Evolutionary conservation across 192 early-diverging fungal species (phyloP).

Genomic region (Coemansia sp.): DNA sequence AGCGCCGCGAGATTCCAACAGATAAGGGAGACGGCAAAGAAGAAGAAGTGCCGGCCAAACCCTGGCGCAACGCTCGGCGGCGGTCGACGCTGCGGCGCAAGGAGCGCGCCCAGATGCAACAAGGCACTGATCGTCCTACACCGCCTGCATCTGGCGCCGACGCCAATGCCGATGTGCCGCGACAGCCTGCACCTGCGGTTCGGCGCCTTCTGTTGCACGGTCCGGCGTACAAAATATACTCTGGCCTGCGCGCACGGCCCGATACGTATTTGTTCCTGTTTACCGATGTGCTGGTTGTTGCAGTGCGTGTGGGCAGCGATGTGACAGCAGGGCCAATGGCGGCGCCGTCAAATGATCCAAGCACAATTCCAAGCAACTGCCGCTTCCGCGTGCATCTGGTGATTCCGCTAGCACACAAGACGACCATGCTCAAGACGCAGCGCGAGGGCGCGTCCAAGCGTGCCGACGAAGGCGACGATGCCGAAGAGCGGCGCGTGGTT

Average conservation of each 20-base stretch:
- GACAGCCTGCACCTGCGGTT: background rate
- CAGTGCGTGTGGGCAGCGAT: constrained; percentile 20
- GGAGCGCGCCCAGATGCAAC: constrained; percentile 11
- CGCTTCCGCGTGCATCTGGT: constrained; percentile 48
- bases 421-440: constrained; percentile 26
- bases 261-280: constrained; percentile 56
- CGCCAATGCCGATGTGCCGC: background rate
- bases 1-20: constrained; percentile 1
- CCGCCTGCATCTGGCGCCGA: background rate
- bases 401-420: constrained; percentile 31
- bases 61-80: constrained; percentile 45
- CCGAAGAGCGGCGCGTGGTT: constrained; percentile 41
- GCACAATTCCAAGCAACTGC: constrained; percentile 16
- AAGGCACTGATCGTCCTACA: background rate
- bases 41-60: constrained; percentile 13
- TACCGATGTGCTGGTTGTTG: constrained; percentile 49
- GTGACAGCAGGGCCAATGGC: constrained; percentile 11
- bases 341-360: constrained; percentile 39
- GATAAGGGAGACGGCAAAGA: background rate
- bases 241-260: constrained; percentile 36
- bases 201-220: constrained; percentile 53
- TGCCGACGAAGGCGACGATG: constrained; percentile 42
- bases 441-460: constrained; percentile 53
- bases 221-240: constrained; percentile 45
- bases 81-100: constrained; percentile 48